Conservation (phyloP, 352 stramenopile genomes). For the Pythium rhizo-oryzae region DNA sequence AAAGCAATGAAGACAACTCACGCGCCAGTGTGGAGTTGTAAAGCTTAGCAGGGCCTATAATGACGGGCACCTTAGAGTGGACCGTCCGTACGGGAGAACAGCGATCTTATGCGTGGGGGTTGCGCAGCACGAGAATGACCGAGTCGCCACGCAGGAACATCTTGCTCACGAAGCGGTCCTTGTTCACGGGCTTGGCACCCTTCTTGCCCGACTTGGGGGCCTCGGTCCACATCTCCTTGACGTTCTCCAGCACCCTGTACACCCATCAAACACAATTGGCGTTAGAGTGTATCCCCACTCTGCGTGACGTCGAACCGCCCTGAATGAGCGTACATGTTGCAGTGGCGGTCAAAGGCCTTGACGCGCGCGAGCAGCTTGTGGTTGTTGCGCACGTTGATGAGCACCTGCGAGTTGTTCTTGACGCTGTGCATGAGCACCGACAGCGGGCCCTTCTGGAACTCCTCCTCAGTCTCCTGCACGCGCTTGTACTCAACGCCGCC, state of each 20-base stretch:
- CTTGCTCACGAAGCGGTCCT: slow-evolving; percentile 99
- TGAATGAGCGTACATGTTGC: slow-evolving; percentile 98
- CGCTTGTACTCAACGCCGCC: slow-evolving; percentile 74
- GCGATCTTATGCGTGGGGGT: slow-evolving; percentile 88
- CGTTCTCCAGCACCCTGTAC: slow-evolving; percentile 97
- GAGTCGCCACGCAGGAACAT: slow-evolving; percentile 99
- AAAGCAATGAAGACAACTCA: background rate
- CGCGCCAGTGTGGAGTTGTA: background rate
- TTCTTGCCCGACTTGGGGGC: slow-evolving; percentile 97
- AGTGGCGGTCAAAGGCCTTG: slow-evolving; percentile 99
- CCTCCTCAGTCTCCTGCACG: slow-evolving; percentile 89
- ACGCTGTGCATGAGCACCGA: slow-evolving; percentile 98
- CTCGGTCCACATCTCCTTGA: slow-evolving; percentile 99
- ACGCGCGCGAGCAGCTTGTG: slow-evolving; percentile 99
- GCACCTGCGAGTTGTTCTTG: slow-evolving; percentile 97
- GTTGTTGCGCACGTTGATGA: slow-evolving; percentile 99
- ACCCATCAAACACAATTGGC: background rate
- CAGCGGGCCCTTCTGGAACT: slow-evolving; percentile 97
- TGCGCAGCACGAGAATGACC: slow-evolving; percentile 98
- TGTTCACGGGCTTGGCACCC: slow-evolving; percentile 96
- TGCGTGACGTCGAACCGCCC: too few species aligned
- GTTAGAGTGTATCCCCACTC: too few species aligned
- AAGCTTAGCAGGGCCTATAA: background rate
- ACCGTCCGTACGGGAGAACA: background rate
- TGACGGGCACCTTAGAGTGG: background rate